phyloP scores from a whole-genome alignment of 306 rosid genomes.

The Medicago ruthenica region DNA sequence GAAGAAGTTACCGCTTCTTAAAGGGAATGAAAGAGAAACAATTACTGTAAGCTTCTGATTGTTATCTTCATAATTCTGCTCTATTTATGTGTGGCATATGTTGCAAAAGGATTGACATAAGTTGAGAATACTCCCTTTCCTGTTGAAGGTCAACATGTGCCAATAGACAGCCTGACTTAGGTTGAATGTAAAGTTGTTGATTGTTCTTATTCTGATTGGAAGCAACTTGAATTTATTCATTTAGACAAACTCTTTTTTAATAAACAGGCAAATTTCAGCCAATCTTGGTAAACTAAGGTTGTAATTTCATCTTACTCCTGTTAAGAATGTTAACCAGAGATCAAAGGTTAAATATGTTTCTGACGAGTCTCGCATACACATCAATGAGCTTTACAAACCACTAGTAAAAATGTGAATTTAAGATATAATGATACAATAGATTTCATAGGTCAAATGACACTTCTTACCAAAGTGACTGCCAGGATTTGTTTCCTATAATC shows the following conservation, averaged over 20 bases:
- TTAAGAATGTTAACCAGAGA: conserved; percentile 18
- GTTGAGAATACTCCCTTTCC: not conserved
- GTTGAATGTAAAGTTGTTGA: conserved; percentile 11
- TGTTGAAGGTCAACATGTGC: conserved; percentile 6
- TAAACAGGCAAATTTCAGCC: conserved; percentile 12
- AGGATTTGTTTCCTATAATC: conserved; percentile 19
- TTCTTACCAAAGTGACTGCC: not conserved
- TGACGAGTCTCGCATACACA: not conserved
- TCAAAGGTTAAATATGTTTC: conserved; percentile 13
- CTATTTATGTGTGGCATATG: conserved; percentile 34
- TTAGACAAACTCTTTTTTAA: conserved; percentile 13
- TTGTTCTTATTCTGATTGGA: conserved; percentile 19
- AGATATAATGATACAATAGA: conserved; percentile 13
- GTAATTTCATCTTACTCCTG: conserved; percentile 12
- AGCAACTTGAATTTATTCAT: conserved; percentile 27
- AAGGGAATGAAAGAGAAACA: conserved; percentile 63
- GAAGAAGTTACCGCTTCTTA: conserved; percentile 63
- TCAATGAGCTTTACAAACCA: conserved; percentile 21
- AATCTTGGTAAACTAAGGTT: conserved; percentile 3
- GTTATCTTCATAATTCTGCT: conserved; percentile 17
- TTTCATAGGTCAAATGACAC: not conserved
- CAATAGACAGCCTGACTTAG: conserved; percentile 1
- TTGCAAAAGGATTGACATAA: conserved; percentile 31
- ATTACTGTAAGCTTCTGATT: conserved; percentile 52
- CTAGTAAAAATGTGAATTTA: conserved; percentile 15